Base-by-base conservation (phyloP, 2,329 filamentous ascomycete species). In the Escovopsis sp. region DNA sequence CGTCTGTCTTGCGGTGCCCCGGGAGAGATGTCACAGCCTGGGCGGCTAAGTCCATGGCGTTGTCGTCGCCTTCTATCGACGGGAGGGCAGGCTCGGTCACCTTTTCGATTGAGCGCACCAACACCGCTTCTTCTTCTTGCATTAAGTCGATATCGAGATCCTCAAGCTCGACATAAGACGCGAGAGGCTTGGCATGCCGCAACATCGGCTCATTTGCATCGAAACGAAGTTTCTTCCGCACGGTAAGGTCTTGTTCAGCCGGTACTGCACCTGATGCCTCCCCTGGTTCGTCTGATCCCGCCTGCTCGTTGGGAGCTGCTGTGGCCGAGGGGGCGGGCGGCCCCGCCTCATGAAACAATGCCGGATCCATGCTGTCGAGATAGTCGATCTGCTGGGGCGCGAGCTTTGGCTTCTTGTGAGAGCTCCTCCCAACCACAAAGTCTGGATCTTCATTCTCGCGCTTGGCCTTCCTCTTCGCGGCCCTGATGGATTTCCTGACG, bases 371-470 rank as follows among this genome's bases (percentile, higher is more conserved):
- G 39, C 51, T 71, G 48, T 51, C 59, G 43, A 52, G 57, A 35
- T 58, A 56, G 38, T 59, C 56, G 24, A 57, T 47, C 1, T 45
- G 51, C 35, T 53, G 55, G 16, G 41, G 20, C 2, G 45, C 37
- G 10, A 53, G 47, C 14, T 59, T 57, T 36, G 46, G 43, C 48
- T 64, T 71, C 51, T 67, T 72, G 34, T 62, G 54, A 24, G 68
- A 63, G 40, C 55, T 62, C 38, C 53, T 67, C 0, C 64, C 61
- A 0, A 61, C 60, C 35, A 58, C 52, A 47, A 74, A 76, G 43
- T 76, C 72, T 1, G 72, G 73, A 39, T 73, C 58, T 39, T 76
- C 67, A 15, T 67, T 68, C 35, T 73, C 70, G 14, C 67, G 64
- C 20, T 63, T 65, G 6, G 71, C 68, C 44, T 68, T 71, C 24